Evolutionary conservation across 179 eudicot genomes (phyloP), one percentile per base, ranked within the genome.

Genomic region (Silene coronaria): DNA sequence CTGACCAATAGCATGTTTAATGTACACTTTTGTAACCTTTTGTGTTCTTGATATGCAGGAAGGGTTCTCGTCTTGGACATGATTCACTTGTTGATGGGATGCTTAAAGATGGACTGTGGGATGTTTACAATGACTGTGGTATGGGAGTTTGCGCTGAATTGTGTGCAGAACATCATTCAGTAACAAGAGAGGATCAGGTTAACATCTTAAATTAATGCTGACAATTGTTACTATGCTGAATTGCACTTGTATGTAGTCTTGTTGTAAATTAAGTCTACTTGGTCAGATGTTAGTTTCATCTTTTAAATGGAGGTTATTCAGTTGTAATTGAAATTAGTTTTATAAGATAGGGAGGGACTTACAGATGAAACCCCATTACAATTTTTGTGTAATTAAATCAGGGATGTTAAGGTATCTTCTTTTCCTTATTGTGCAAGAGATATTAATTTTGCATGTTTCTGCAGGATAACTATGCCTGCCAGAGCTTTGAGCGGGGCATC

Each of bases 121-220:
- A 95, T 89, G 99, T 87, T 63, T 90, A 90, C 80, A 95, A 88
- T 83, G 99, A 95, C 75, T 84, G 51, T 75, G 97, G 89, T 34
- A 95, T 95, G 99, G 99, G 99, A 65, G 91, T 89, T 77, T 90
- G 96, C 84, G 99, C 97, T 82, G 99, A 95, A 83, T 26, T 85
- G 79, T 95, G 99, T 84, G 95, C 99, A 34, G 99, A 95, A 66
- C 76, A 89, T 22, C 95, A 95, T 85, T 51, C 81, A 58, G 78
- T 95, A 57, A 81, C 99, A 60, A 89, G 97, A 84, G 97, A 92
- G 76, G 89, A 90, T 75, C 98, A 93, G 98, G 98, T 93, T 74
- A 42, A 23, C 73, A 11, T 73, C 76, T 81, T 65, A 3, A 62
- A 38, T 24, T 28, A 53, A 60, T 65, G 11, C 22, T 42, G 42